Conservation (phyloP, 73 alveolate genomes). For the Paramecium sonneborni region DNA sequence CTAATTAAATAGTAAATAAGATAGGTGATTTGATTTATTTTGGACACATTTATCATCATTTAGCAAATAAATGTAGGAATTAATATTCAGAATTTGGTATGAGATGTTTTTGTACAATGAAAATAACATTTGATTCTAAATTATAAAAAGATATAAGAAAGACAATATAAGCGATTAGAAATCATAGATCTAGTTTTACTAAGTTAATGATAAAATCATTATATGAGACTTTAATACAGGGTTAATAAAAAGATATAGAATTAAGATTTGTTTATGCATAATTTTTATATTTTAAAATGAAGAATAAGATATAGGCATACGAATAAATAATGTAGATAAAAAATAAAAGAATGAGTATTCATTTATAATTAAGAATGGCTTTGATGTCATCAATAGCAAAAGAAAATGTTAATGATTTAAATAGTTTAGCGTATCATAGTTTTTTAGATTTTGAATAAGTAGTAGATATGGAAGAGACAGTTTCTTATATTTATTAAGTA, state of each 20-base stretch:
- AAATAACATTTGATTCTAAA: neutral
- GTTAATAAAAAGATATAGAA: neutral
- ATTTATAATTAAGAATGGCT: neutral
- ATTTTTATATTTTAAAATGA: neutral
- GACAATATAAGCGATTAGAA: neutral
- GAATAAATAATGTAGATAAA: neutral
- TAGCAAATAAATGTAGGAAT: neutral
- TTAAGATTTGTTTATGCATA: neutral
- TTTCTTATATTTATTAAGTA: neutral
- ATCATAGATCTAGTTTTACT: neutral
- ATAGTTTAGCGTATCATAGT: neutral
- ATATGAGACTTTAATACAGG: neutral
- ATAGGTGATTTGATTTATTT: neutral
- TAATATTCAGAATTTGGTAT: neutral
- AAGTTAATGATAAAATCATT: neutral
- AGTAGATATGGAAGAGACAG: neutral
- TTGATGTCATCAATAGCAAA: neutral
- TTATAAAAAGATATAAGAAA: neutral
- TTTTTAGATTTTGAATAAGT: neutral
- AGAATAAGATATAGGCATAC: neutral
- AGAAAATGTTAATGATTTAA: neutral
- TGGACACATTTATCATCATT: constrained; percentile 5
- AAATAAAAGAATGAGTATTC: neutral
- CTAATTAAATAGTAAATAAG: neutral
- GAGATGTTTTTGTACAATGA: constrained; percentile 30